Evolutionary conservation across 2,329 filamentous ascomycete species (phyloP).

Genomic region (Pseudocercospora ulei): DNA sequence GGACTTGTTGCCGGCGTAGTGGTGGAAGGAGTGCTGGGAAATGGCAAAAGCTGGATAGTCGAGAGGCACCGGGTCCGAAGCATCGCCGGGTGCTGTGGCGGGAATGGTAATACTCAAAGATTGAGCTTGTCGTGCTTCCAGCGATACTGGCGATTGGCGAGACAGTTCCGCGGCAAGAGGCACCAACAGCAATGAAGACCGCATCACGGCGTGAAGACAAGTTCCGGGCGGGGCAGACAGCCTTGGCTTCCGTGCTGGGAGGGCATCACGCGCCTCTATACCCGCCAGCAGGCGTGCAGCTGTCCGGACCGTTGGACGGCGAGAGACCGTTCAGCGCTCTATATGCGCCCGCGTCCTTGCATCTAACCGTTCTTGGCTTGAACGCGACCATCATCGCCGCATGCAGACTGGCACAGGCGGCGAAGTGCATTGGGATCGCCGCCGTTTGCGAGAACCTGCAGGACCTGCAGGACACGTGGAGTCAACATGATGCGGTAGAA

Average conservation of each 20-base stretch:
- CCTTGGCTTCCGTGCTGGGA: background rate
- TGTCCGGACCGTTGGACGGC: too few relatives aligned
- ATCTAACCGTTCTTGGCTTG: background rate
- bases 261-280: too few relatives aligned
- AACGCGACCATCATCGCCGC: background rate
- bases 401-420: background rate
- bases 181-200: slow-evolving; percentile 4
- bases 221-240: background rate
- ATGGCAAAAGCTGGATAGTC: slow-evolving; percentile 12
- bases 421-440: background rate
- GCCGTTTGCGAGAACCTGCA: too few relatives aligned
- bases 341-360: too few relatives aligned
- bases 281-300: too few relatives aligned
- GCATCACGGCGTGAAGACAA: background rate
- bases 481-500: too few relatives aligned
- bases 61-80: slow-evolving; percentile 3
- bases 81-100: slow-evolving; percentile 1
- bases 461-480: too few relatives aligned
- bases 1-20: slow-evolving; percentile 17
- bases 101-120: slow-evolving; percentile 1
- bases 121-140: slow-evolving; percentile 4
- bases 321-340: too few relatives aligned
- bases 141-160: background rate
- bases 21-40: slow-evolving; percentile 16
- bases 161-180: background rate